phyloP scores from a whole-genome alignment of 148 eudicot genomes.

The Rhododendron griersonianum region DNA sequence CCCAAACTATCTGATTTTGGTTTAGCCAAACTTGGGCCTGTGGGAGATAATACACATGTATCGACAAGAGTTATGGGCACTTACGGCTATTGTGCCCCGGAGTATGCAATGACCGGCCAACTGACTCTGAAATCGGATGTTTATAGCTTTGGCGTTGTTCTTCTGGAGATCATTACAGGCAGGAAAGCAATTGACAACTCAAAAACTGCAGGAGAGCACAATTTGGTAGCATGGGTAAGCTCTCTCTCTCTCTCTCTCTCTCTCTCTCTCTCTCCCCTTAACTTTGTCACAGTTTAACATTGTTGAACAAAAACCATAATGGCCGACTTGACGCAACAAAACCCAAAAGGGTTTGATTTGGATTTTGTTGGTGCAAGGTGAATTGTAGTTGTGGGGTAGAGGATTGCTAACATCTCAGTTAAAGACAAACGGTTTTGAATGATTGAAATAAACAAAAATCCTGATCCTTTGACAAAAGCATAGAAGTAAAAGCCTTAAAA shows the following conservation, averaged over 20 bases:
- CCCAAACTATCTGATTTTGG: constrained; percentile 69
- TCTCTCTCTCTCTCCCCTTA: background rate
- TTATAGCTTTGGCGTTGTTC: constrained; percentile 69
- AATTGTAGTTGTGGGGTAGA: background rate
- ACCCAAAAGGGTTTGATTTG: background rate
- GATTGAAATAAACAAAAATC: background rate
- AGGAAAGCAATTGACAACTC: constrained; percentile 60
- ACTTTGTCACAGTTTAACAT: background rate
- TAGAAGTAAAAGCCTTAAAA: background rate
- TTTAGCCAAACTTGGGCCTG: constrained; percentile 58
- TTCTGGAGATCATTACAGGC: constrained; percentile 69
- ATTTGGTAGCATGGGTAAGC: constrained; percentile 71
- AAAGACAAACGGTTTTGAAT: background rate
- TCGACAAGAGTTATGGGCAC: constrained; percentile 68
- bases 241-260: background rate
- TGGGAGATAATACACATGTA: constrained; percentile 57
- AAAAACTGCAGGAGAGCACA: constrained; percentile 47
- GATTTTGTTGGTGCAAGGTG: background rate
- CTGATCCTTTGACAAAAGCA: background rate
- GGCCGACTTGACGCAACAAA: background rate
- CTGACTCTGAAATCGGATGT: constrained; percentile 61
- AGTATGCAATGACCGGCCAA: constrained; percentile 71
- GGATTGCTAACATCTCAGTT: background rate
- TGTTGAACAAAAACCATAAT: background rate
- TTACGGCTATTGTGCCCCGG: constrained; percentile 65